These are phyloP conservation scores for Tolypocladium ophioglossoides DNA, from an alignment of 2,329 filamentous ascomycete species.

Conservation along the genomic window DNA sequence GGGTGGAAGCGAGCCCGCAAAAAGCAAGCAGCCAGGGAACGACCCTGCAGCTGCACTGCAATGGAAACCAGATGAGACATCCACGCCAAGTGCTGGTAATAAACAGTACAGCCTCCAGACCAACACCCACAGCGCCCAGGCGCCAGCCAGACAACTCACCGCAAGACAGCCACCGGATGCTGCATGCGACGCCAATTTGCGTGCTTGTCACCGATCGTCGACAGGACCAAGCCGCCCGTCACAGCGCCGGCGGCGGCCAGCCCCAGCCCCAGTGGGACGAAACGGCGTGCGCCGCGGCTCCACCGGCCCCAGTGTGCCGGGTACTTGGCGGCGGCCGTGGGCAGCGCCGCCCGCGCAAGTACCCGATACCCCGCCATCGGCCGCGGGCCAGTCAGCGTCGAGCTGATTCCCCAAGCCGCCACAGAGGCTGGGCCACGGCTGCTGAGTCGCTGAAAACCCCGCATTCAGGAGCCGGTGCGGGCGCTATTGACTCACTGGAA, in stretches of 20 bases:
- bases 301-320: neutral
- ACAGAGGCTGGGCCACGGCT: neutral
- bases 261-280: neutral
- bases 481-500: neutral
- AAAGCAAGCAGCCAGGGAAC: neutral
- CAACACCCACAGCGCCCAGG: neutral
- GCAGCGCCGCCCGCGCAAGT: neutral
- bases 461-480: neutral
- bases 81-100: neutral
- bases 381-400: conserved; percentile 7
- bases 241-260: no score
- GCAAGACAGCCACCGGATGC: neutral
- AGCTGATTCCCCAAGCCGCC: conserved; percentile 1
- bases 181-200: neutral
- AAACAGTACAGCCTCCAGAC: neutral
- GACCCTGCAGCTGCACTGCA: neutral
- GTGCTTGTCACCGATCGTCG: no score
- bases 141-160: neutral
- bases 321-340: neutral
- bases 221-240: no score
- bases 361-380: conserved; percentile 3
- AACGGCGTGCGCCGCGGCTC: neutral
- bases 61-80: neutral
- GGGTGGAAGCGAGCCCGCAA: neutral
- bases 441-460: conserved; percentile 1